Conservation (phyloP, 1,139 yeast genomes). For the Citeromyces siamensis region DNA sequence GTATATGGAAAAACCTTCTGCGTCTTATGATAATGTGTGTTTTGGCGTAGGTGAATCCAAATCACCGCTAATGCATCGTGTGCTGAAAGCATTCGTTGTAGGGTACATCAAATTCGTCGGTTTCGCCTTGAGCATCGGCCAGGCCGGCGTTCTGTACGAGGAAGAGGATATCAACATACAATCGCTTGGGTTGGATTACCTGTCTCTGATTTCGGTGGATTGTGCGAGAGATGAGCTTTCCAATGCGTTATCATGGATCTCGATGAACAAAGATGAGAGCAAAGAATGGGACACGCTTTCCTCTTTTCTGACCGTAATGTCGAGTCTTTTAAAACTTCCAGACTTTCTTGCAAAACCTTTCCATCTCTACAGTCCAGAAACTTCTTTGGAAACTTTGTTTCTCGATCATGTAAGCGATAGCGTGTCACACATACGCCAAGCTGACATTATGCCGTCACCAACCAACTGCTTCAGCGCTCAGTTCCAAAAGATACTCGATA, state of each 20-base stretch:
- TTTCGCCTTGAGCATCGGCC: slow-evolving; percentile 32
- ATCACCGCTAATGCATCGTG: slow-evolving; percentile 31
- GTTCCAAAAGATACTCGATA: slow-evolving; percentile 37
- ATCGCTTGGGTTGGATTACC: slow-evolving; percentile 13
- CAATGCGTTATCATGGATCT: slow-evolving; percentile 16
- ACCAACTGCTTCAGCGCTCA: slow-evolving; percentile 37
- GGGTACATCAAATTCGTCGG: slow-evolving; percentile 44
- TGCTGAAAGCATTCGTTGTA: slow-evolving; percentile 31
- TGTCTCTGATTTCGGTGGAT: slow-evolving; percentile 5
- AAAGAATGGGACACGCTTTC: too few species aligned
- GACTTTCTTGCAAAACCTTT: slow-evolving; percentile 16
- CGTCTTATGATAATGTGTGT: slow-evolving; percentile 2
- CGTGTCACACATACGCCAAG: slow-evolving; percentile 8
- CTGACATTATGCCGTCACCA: background rate
- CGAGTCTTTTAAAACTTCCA: slow-evolving; percentile 20
- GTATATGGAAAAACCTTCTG: background rate
- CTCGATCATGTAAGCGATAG: slow-evolving; percentile 11
- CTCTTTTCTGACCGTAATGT: slow-evolving; percentile 20
- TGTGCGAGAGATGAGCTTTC: slow-evolving; percentile 14
- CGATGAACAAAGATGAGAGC: slow-evolving; percentile 6
- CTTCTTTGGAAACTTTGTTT: slow-evolving; percentile 9
- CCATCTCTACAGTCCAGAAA: slow-evolving; percentile 11
- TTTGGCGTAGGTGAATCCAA: slow-evolving; percentile 3
- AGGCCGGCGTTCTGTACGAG: slow-evolving; percentile 51
- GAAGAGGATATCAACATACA: slow-evolving; percentile 53